Evolutionary conservation across 257 asterid species (phyloP), one percentile per base, ranked within the genome.

Genomic region (Fraxinus cuspidata): DNA sequence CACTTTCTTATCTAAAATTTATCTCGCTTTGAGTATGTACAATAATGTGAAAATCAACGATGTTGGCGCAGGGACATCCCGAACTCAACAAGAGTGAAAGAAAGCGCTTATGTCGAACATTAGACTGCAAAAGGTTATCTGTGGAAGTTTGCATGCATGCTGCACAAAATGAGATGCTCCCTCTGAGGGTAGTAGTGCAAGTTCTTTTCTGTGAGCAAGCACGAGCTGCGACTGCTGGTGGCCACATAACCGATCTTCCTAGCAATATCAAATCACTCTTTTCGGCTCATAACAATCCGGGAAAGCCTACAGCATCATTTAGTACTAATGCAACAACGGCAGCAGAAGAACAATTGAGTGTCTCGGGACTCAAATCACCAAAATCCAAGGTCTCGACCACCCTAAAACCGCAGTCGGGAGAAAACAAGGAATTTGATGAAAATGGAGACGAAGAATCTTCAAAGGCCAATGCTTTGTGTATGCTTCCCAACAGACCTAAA

Each of bases 121-220:
- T 94, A 27, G 96, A 92, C 86, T 92, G 98, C 90, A 92, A 86
- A 66, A 94, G 91, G 40, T 69, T 94, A 28, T 94, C 98, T 0
- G 83, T 88, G 81, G 94, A 92, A 47, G 89, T 90, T 0, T 94
- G 97, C 74, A 89, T 89, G 92, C 97, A 92, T 49, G 98, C 98
- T 34, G 98, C 98, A 25, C 97, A 90, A 64, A 94, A 94, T 75
- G 98, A 94, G 81, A 85, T 91, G 83, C 97, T 94, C 7, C 98
- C 98, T 0, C 60, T 94, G 9, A 84, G 98, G 80, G 96, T 94
- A 29, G 92, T 94, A 7, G 97, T 94, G 58, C 97, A 94, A 85
- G 98, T 94, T 35, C 97, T 94, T 16, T 92, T 90, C 90, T 88
- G 88, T 15, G 98, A 94, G 92, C 98, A 94, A 75, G 96, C 96